Percentiles rank a stretch among this genome's conserved stretches.
phyloP scores from a whole-genome alignment of 2,329 filamentous ascomycete species.

The Fusarium torulosum region DNA sequence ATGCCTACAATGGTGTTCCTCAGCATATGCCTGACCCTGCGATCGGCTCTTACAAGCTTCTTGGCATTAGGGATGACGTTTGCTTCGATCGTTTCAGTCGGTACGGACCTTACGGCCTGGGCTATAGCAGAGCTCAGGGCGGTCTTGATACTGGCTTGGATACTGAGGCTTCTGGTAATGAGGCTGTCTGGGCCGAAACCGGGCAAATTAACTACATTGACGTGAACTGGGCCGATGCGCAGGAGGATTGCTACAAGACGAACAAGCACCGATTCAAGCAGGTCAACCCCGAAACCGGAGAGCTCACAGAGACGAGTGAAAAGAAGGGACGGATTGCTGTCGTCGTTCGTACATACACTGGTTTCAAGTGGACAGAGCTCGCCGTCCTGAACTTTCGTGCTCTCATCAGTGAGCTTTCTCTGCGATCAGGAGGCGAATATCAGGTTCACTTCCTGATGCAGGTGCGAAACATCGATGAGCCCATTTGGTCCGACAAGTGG shows the following conservation, averaged over 20 bases:
- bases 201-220: constrained; percentile 68
- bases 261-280: constrained; percentile 73
- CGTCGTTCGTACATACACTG: constrained; percentile 83
- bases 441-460: constrained; percentile 86
- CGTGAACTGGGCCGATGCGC: constrained; percentile 68
- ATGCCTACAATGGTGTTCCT: constrained; percentile 77
- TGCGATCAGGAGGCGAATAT: constrained; percentile 86
- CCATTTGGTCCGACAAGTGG: constrained; percentile 83
- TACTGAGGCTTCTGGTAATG: constrained; percentile 76
- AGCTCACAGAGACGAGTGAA: constrained; percentile 47
- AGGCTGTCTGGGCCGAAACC: constrained; percentile 67
- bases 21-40: constrained; percentile 82
- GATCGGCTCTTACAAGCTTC: constrained; percentile 79
- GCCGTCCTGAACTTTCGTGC: constrained; percentile 85
- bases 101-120: constrained; percentile 85
- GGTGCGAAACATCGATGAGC: constrained; percentile 81
- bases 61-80: constrained; percentile 81
- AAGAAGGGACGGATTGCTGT: constrained; percentile 76
- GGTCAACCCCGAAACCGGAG: constrained; percentile 55
- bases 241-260: constrained; percentile 65
- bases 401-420: constrained; percentile 80
- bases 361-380: constrained; percentile 82
- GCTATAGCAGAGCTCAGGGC: constrained; percentile 80
- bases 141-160: constrained; percentile 79
- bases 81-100: constrained; percentile 91